phyloP scores from a whole-genome alignment of 352 stramenopile genomes.

The Phytopythium litorale region DNA sequence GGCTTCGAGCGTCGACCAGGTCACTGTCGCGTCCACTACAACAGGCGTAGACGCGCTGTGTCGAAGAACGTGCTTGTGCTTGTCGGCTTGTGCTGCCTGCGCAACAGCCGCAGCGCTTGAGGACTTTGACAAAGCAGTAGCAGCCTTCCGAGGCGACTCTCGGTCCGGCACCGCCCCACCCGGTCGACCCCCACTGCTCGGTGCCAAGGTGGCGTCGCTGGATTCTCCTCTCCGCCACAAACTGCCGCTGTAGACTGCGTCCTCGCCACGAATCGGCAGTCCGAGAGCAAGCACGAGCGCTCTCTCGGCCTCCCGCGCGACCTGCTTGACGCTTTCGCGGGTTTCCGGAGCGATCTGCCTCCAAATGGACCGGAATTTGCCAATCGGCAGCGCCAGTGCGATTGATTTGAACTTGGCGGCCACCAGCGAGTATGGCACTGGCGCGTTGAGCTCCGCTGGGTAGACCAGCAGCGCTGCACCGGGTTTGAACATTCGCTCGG shows the following conservation, averaged over 20 bases:
- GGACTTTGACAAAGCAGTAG: neutral
- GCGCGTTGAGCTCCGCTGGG: conserved; percentile 24
- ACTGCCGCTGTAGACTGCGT: neutral
- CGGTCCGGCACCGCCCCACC: neutral
- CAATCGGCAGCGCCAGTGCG: conserved; percentile 37
- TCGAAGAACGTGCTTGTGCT: conserved; percentile 5
- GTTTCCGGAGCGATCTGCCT: conserved; percentile 30
- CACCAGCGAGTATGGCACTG: conserved; percentile 32
- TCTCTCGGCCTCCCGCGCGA: conserved; percentile 32
- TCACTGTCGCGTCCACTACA: conserved; percentile 20
- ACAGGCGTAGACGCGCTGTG: conserved; percentile 19
- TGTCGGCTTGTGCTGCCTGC: neutral
- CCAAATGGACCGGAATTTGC: conserved; percentile 50
- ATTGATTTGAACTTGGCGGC: conserved; percentile 59
- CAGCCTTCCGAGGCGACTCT: neutral
- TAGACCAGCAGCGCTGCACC: conserved; percentile 28
- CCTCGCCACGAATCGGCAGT: conserved; percentile 16
- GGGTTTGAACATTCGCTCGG: conserved; percentile 44
- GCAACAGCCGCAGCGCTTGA: neutral
- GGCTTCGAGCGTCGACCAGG: conserved; percentile 48
- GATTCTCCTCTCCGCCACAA: conserved; percentile 8
- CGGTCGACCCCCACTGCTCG: neutral
- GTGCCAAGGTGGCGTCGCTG: neutral
- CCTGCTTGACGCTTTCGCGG: conserved; percentile 24
- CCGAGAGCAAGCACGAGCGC: conserved; percentile 27